These are phyloP conservation scores for Crithidia bombi DNA, from an alignment of 208 protist species.

Conservation along the genomic window DNA sequence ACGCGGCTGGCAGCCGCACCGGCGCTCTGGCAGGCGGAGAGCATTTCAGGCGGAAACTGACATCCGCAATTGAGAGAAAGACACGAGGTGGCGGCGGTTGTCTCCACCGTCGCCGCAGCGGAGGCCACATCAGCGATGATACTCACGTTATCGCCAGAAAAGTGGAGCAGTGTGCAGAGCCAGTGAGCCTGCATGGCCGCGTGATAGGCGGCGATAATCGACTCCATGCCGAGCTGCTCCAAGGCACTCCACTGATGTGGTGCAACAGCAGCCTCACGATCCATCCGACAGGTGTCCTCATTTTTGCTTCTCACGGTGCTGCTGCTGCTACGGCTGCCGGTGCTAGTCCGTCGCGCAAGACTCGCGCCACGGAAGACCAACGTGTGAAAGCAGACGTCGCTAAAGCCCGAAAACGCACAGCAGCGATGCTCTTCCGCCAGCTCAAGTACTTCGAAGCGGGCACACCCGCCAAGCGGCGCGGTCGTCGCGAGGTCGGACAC, in stretches of 20 bases:
- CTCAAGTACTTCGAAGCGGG: slow-evolving; percentile 45
- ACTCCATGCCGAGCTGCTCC: slow-evolving; percentile 22
- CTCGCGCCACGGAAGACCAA: slow-evolving; percentile 33
- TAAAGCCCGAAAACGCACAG: slow-evolving; percentile 32
- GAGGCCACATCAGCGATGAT: background rate
- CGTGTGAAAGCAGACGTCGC: slow-evolving; percentile 24
- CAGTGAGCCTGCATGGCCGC: slow-evolving; percentile 29
- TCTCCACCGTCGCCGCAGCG: background rate
- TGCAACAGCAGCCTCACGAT: background rate
- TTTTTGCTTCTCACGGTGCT: background rate
- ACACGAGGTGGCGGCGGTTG: background rate
- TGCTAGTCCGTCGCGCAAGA: background rate
- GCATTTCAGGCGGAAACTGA: slow-evolving; percentile 15
- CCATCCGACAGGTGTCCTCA: background rate
- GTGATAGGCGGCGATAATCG: slow-evolving; percentile 32
- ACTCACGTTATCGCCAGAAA: background rate
- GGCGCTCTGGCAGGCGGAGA: slow-evolving; percentile 15
- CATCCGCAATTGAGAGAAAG: slow-evolving; percentile 33
- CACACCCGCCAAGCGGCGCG: slow-evolving; percentile 50
- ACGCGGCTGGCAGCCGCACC: slow-evolving; percentile 6
- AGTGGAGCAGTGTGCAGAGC: slow-evolving; percentile 2
- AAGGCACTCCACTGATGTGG: slow-evolving; percentile 17
- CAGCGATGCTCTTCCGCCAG: slow-evolving; percentile 36
- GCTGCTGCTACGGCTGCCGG: background rate
- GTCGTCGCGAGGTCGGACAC: slow-evolving; percentile 40